phyloP scores from a whole-genome alignment of 1,139 yeast species.

The Yamadazyma trypodendri region DNA sequence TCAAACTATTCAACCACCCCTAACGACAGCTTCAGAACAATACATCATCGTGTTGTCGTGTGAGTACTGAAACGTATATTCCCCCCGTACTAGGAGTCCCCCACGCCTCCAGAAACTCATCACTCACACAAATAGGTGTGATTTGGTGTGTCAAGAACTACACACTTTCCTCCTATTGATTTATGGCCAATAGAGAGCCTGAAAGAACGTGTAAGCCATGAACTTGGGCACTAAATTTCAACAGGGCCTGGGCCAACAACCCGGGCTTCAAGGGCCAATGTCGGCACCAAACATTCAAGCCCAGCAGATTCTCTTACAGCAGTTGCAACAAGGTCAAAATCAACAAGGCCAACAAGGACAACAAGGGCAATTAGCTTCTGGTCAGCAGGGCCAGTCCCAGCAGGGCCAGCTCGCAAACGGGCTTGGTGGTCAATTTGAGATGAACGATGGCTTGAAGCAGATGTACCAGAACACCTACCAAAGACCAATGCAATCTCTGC shows the following conservation, averaged over 20 bases:
- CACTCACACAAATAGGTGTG: background rate
- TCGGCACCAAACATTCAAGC: slow-evolving; percentile 34
- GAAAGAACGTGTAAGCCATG: slow-evolving; percentile 8
- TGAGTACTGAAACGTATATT: background rate
- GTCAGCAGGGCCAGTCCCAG: slow-evolving; percentile 13
- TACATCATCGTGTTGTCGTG: slow-evolving; percentile 1
- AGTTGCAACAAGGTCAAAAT: slow-evolving; percentile 41
- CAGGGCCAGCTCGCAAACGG: slow-evolving; percentile 7
- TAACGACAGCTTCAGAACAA: background rate
- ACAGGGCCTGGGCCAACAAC: slow-evolving; percentile 19
- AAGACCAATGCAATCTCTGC: slow-evolving; percentile 16
- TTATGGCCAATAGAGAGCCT: too few species aligned
- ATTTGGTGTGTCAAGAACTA: background rate
- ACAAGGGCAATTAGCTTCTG: background rate
- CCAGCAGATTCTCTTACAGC: slow-evolving; percentile 46
- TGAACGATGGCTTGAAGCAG: slow-evolving; percentile 29
- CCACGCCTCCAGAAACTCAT: slow-evolving; percentile 1
- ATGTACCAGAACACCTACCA: slow-evolving; percentile 30
- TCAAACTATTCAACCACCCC: background rate
- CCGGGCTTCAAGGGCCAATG: slow-evolving; percentile 19
- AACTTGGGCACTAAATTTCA: slow-evolving; percentile 34
- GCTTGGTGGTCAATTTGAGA: slow-evolving; percentile 19
- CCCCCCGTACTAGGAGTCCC: too few species aligned
- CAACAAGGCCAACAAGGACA: slow-evolving; percentile 17
- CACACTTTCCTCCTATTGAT: background rate